Percentiles rank a stretch among this genome's conserved stretches.
Evolutionary conservation across 1,284 basidiomycete genomes (phyloP).

Genomic region (Sanghuangporus baumii): DNA sequence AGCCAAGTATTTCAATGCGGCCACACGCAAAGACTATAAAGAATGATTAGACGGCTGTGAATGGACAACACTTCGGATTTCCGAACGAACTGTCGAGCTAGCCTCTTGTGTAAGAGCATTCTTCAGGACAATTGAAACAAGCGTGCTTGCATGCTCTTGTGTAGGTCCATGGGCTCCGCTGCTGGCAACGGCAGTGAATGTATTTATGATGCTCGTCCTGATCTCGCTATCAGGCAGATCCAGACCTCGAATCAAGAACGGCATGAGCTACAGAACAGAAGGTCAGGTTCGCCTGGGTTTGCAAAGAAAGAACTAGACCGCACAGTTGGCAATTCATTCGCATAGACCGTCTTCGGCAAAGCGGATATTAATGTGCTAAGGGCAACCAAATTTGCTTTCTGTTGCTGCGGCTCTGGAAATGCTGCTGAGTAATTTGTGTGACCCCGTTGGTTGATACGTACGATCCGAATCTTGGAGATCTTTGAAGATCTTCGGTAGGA

Average conservation of each 20-base stretch:
- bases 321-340: slow-evolving; percentile 63
- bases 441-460: slow-evolving; percentile 26
- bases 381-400: slow-evolving; percentile 77
- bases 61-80: neutral
- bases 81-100: slow-evolving; percentile 46
- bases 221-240: slow-evolving; percentile 71
- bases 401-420: slow-evolving; percentile 38
- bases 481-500: slow-evolving; percentile 72
- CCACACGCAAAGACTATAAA: slow-evolving; percentile 62
- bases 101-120: slow-evolving; percentile 46
- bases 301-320: slow-evolving; percentile 21
- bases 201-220: slow-evolving; percentile 76
- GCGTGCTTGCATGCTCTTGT: slow-evolving; percentile 62
- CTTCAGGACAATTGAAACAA: slow-evolving; percentile 69
- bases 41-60: neutral
- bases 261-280: slow-evolving; percentile 63
- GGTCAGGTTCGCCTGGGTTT: neutral
- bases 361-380: slow-evolving; percentile 79
- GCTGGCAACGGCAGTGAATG: slow-evolving; percentile 67
- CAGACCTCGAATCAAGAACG: slow-evolving; percentile 83
- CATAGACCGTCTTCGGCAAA: slow-evolving; percentile 73
- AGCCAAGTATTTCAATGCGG: slow-evolving; percentile 71
- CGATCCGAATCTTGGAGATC: slow-evolving; percentile 46
- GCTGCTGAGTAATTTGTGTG: neutral
- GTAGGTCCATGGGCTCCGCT: slow-evolving; percentile 41